These are phyloP conservation scores for Globisporangium paddicum DNA, from an alignment of 352 stramenopile species.

Conservation along the genomic window DNA sequence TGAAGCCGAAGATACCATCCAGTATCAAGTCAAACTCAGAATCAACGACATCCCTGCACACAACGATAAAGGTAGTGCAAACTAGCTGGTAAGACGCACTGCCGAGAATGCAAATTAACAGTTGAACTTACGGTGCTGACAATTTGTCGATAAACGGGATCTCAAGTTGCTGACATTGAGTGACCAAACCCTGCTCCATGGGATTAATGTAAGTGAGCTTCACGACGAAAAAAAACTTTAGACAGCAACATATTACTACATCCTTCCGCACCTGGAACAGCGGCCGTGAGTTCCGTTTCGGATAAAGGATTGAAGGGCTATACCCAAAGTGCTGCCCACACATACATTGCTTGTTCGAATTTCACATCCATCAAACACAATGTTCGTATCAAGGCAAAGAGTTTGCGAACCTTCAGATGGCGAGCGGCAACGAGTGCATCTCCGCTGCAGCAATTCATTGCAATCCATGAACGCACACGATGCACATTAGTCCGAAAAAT, in stretches of 20 bases:
- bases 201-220: not conserved
- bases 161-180: slow-evolving; percentile 68
- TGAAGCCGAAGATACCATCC: slow-evolving; percentile 99
- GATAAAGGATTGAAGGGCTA: slow-evolving; percentile 92
- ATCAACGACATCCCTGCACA: slow-evolving; percentile 39
- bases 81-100: not conserved
- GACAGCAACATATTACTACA: no score
- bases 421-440: slow-evolving; percentile 98
- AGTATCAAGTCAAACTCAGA: slow-evolving; percentile 90
- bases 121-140: slow-evolving; percentile 24
- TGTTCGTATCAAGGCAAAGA: not conserved
- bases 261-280: slow-evolving; percentile 62
- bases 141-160: slow-evolving; percentile 74
- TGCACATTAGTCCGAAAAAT: not conserved
- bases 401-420: slow-evolving; percentile 85
- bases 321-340: slow-evolving; percentile 93
- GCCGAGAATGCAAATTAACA: not conserved
- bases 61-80: not conserved
- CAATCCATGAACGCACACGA: not conserved
- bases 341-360: not conserved
- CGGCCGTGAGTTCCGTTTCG: slow-evolving; percentile 81
- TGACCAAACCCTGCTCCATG: slow-evolving; percentile 50
- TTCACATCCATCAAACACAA: not conserved
- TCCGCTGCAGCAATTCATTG: slow-evolving; percentile 41
- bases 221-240: not conserved